Evolutionary conservation across 1,284 basidiomycete genomes (phyloP).

Genomic region (Malassezia pachydermatis): DNA sequence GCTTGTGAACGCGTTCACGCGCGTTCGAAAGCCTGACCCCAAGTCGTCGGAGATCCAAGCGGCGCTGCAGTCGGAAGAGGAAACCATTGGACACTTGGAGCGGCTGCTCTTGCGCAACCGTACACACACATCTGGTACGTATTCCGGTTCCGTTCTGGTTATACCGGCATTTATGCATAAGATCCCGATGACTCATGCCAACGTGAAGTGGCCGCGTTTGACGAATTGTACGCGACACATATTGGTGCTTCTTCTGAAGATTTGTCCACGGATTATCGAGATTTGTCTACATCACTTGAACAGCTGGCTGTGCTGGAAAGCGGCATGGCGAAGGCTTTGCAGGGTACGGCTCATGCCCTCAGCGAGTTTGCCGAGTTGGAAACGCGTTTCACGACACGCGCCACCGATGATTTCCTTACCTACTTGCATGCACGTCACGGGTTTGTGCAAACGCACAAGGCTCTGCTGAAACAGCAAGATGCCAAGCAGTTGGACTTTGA

Average conservation of each 20-base stretch:
- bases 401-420: constrained; percentile 60
- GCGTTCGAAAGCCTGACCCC: constrained; percentile 90
- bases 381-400: constrained; percentile 27
- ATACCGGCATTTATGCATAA: background rate
- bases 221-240: constrained; percentile 35
- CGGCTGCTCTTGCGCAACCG: constrained; percentile 32
- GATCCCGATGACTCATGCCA: constrained; percentile 18
- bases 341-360: constrained; percentile 87
- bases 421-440: constrained; percentile 78
- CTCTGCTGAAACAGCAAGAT: constrained; percentile 83
- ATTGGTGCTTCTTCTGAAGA: constrained; percentile 35
- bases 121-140: constrained; percentile 61
- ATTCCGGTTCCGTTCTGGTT: constrained; percentile 7
- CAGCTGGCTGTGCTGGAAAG: constrained; percentile 93
- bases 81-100: constrained; percentile 70
- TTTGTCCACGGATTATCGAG: constrained; percentile 88
- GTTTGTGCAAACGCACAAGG: constrained; percentile 78
- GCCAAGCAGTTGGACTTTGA: constrained; percentile 99
- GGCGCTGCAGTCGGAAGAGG: constrained; percentile 85
- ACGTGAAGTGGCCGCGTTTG: constrained; percentile 26
- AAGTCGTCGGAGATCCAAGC: constrained; percentile 85
- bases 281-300: constrained; percentile 85
- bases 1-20: constrained; percentile 84
- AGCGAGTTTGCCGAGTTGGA: constrained; percentile 57
- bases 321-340: constrained; percentile 90